Base-by-base conservation (phyloP, 129 eudicot species). In the Logfia minima region DNA sequence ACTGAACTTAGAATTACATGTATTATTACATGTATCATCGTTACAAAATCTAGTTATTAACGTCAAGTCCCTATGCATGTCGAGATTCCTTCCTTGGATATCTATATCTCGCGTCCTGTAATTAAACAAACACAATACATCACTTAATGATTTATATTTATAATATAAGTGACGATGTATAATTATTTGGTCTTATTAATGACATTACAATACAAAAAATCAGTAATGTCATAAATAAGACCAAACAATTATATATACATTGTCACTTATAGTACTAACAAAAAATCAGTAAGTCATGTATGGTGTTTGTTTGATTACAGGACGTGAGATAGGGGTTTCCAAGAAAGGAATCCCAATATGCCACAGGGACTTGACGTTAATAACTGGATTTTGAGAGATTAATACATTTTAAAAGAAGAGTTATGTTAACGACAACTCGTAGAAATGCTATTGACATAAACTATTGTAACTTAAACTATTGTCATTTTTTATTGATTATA, bases 1-100 rank as follows among this genome's bases (percentile, higher is more conserved):
- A 4, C 55, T 48, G n/a, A 37, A 67, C 6, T 9, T 34, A 1
- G 67, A 56, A 34, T 56, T 72, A 26, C 77, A 72, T 56, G 77
- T 72, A 32, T 72, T 13, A 55, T 55, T 7, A 21, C 77, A 56
- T 10, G 26, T 72, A 21, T 13, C 2, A 34, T 56, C 28, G 19
- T 1, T 56, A 53, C 77, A 72, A 72, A 55, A 72, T 35, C 77
- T 22, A 1, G 77, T 21, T 11, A 74, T 24, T 22, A 74, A 28
- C 32, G 19, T 35, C 7, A 74, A 16, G 58, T 74, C 51, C 18
- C 19, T 74, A 23, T 8, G 39, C 78, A 74, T 22, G 41, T 52
- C 18, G 10, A 45, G 2, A 51, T n/a, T 31, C 26, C n/a, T 3
- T 41, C 58, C 39, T 56, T 59, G 4, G 39, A 60, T 43, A 35